These are phyloP conservation scores for Exophiala sideris DNA, from an alignment of 2,329 filamentous ascomycete species.

Conservation along the genomic window DNA sequence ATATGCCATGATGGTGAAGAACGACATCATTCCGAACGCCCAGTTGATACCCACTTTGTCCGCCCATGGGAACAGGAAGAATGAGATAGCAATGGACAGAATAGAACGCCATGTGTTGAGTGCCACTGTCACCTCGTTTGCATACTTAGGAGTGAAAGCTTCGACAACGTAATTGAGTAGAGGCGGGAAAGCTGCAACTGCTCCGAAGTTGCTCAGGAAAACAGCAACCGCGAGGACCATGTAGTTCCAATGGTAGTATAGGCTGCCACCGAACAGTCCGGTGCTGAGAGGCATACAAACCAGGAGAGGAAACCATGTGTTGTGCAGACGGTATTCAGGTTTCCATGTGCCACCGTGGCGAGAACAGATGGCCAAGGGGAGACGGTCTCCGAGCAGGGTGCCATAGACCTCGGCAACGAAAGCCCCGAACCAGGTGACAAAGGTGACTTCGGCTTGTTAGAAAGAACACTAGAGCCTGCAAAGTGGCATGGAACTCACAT, in stretches of 20 bases:
- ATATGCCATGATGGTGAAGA: constrained; percentile 4
- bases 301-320: constrained; percentile 32
- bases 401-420: not conserved
- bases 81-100: constrained; percentile 1
- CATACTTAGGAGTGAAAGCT: constrained; percentile 1
- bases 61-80: constrained; percentile 6
- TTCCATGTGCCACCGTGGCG: constrained; percentile 35
- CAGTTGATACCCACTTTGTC: constrained; percentile 11
- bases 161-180: constrained; percentile 11
- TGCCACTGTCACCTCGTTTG: constrained; percentile 1
- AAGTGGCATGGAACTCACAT: constrained; percentile 1
- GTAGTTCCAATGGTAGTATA: constrained; percentile 10
- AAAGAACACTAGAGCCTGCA: not conserved
- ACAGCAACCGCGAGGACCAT: constrained; percentile 10
- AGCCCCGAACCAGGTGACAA: constrained; percentile 3
- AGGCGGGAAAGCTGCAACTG: not conserved
- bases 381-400: constrained; percentile 22
- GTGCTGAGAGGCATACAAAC: constrained; percentile 34
- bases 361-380: constrained; percentile 22
- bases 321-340: constrained; percentile 40
- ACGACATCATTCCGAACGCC: constrained; percentile 11
- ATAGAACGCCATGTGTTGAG: constrained; percentile 3
- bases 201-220: constrained; percentile 8
- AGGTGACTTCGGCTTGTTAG: constrained; percentile 1
- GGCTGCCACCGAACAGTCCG: constrained; percentile 31